Evolutionary conservation across 2,329 filamentous ascomycete genomes (phyloP), one percentile per base, ranked within the genome.

Genomic region (Penicillium capsulatum): DNA sequence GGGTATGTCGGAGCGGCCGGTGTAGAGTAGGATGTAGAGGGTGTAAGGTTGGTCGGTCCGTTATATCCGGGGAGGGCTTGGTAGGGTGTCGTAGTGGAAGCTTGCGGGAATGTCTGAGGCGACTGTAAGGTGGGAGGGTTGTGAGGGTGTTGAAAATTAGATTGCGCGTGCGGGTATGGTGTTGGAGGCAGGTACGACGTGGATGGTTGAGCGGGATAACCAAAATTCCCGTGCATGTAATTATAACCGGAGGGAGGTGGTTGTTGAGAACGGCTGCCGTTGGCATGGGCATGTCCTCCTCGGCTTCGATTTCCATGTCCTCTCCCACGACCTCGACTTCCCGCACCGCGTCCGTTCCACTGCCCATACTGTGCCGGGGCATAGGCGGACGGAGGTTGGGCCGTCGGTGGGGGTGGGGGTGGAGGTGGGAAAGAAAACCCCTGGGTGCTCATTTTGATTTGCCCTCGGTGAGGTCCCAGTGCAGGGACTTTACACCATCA

Each of bases 351-450:
- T 29, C 60, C 55, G 30, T 58, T 48, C 38, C 45, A 45, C 31
- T 61, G 53, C 13, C 58, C 54, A 39, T 62, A 58, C 26, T 54
- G 55, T 10, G 51, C 24, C n/a, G 60, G 36, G 30, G 44, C 40
- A 36, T 53, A 46, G 36, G 48, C 32, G 36, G 53, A 36, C n/a
- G 45, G 40, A 34, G 53, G 55, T 27, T 54, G 54, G 31, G 46
- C 20, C 34, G 52, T 34, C 34, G 51, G 54, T 19, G 54, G 64
- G 26, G 67, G 68, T 15, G 68, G 68, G 13, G 68, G 68, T 22
- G 69, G 69, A 14, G 67, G 68, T 42, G 69, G 68, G 48, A 71
- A 72, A 29, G 68, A 64, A 53, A 71, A 71, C 17, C 63, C 65
- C 54, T 68, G 62, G 36, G 65, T 58, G 51, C 55, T 61, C 65